These are phyloP conservation scores for Parachaetomium inaequale DNA, from an alignment of 495 filamentous ascomycete species.

Conservation along the genomic window DNA sequence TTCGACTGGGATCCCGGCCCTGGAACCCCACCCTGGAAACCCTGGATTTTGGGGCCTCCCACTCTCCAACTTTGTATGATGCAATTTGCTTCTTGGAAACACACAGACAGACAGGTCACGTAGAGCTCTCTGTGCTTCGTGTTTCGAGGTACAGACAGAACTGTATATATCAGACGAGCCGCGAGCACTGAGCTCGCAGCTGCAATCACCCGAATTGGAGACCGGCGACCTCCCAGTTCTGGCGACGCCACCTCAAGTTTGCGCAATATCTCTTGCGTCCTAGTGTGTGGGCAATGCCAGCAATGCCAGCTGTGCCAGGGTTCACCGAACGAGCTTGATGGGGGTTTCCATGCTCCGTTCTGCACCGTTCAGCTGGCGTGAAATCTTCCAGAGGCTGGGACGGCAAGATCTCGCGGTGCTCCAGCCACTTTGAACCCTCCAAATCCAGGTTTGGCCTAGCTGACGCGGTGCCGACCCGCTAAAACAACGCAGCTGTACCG, in stretches of 20 bases:
- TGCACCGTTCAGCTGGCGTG: slow-evolving; percentile 17
- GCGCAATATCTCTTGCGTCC: slow-evolving; percentile 6
- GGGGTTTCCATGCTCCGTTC: slow-evolving; percentile 4
- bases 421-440: slow-evolving; percentile 1
- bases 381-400: not conserved
- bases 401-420: not conserved
- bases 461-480: not conserved
- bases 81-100: slow-evolving; percentile 3
- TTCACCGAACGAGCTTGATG: not conserved
- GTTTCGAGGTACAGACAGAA: not conserved
- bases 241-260: slow-evolving; percentile 5
- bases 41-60: not conserved
- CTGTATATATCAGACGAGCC: not conserved
- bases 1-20: slow-evolving; percentile 13
- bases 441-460: slow-evolving; percentile 9
- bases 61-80: not conserved
- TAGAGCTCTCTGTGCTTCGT: not conserved
- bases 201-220: not conserved
- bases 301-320: slow-evolving; percentile 15
- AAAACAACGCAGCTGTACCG: not conserved
- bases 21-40: not conserved
- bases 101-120: not conserved
- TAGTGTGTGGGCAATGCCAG: not conserved
- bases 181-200: not conserved
- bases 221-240: not conserved